Conservation (phyloP, 495 filamentous ascomycete species). For the Jackrogersella multiformis region DNA sequence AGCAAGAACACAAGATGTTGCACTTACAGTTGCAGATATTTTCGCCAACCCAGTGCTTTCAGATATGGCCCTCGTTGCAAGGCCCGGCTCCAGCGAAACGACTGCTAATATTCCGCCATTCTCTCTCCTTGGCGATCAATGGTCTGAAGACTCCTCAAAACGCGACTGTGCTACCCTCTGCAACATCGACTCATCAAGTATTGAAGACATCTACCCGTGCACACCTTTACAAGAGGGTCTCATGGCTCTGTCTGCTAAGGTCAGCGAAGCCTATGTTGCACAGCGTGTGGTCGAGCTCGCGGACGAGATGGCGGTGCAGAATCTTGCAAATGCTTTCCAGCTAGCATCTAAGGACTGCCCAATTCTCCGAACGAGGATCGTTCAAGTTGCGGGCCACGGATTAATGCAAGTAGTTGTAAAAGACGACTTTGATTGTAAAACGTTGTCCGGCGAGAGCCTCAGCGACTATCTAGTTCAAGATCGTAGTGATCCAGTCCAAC, state of each 20-base stretch:
- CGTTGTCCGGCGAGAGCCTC: conserved; percentile 56
- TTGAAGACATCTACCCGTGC: conserved; percentile 76
- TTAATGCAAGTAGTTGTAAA: conserved; percentile 68
- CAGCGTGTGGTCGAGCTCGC: conserved; percentile 53
- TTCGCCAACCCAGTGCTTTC: conserved; percentile 53
- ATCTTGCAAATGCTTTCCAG: conserved; percentile 63
- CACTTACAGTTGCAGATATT: conserved; percentile 56
- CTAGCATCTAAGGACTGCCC: conserved; percentile 54
- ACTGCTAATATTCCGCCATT: conserved; percentile 41
- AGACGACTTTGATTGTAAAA: conserved; percentile 55
- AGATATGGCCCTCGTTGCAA: conserved; percentile 50
- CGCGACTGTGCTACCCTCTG: conserved; percentile 45
- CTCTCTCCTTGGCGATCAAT: conserved; percentile 43
- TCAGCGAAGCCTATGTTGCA: conserved; percentile 66
- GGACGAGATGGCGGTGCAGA: conserved; percentile 44
- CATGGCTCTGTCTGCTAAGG: conserved; percentile 68
- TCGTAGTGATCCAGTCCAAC: conserved; percentile 58
- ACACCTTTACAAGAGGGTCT: conserved; percentile 77
- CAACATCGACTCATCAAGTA: conserved; percentile 34
- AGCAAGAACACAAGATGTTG: conserved; percentile 47
- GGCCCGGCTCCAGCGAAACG: conserved; percentile 7
- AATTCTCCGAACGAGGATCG: conserved; percentile 68
- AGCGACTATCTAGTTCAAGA: conserved; percentile 57
- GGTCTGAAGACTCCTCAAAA: conserved; percentile 41
- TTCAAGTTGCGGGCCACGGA: conserved; percentile 62